Evolutionary conservation across 2,329 filamentous ascomycete species (phyloP).

Genomic region (Pestalotiopsis sp.): DNA sequence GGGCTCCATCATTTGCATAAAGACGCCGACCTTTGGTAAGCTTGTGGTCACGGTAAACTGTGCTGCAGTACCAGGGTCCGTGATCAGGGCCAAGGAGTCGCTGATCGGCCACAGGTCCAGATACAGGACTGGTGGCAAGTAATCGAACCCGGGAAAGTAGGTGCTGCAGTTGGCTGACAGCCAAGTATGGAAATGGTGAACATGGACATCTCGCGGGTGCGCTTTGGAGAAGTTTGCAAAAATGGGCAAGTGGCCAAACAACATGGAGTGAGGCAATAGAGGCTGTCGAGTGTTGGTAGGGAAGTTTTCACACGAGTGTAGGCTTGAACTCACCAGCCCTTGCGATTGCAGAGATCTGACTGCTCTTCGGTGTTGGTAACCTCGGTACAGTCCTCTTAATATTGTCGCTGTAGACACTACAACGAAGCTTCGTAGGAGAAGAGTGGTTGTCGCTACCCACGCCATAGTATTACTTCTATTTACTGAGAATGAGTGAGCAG

Average conservation of each 20-base stretch:
- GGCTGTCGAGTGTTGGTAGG: slow-evolving; percentile 21
- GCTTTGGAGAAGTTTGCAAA: slow-evolving; percentile 26
- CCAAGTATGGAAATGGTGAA: slow-evolving; percentile 28
- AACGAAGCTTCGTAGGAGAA: neutral
- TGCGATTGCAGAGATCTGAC: neutral
- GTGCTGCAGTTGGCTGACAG: slow-evolving; percentile 24
- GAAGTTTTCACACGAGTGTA: neutral
- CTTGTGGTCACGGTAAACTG: slow-evolving; percentile 6
- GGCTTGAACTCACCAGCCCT: neutral
- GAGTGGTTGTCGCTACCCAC: neutral
- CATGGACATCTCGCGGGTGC: slow-evolving; percentile 28
- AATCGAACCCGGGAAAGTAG: slow-evolving; percentile 28
- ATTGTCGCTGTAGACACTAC: neutral
- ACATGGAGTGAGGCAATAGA: slow-evolving; percentile 28
- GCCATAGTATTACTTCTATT: neutral
- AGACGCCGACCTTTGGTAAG: neutral
- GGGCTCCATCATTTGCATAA: slow-evolving; percentile 16
- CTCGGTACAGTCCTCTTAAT: neutral
- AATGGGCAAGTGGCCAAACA: slow-evolving; percentile 29
- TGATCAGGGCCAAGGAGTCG: neutral
- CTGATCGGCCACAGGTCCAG: slow-evolving; percentile 31
- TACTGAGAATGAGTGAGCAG: neutral
- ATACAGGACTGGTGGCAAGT: slow-evolving; percentile 29
- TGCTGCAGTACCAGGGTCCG: neutral
- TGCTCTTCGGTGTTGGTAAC: neutral